Percentiles rank a stretch among this genome's conserved stretches.
These are phyloP conservation scores for Oemleria cerasiformis DNA, from an alignment of 306 rosid genomes.

Conservation along the genomic window DNA sequence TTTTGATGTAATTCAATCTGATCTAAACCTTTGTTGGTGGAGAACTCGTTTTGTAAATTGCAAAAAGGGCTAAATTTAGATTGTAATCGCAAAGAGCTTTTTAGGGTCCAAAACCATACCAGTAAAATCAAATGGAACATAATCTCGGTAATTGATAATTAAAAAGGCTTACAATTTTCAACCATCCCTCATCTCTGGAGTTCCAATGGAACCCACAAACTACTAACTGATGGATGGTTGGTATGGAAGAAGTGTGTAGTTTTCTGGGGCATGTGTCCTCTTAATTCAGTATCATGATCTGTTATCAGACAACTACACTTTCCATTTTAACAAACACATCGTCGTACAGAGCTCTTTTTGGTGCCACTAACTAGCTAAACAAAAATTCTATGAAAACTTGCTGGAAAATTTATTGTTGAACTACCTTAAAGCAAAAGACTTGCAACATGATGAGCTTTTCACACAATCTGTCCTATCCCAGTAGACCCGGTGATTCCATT, in stretches of 20 bases:
- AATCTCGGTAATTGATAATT: background rate
- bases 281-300: background rate
- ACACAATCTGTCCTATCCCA: slow-evolving; percentile 3
- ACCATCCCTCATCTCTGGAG: slow-evolving; percentile 3
- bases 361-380: slow-evolving; percentile 30
- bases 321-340: slow-evolving; percentile 9
- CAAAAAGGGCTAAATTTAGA: background rate
- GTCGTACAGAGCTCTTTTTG: slow-evolving; percentile 14
- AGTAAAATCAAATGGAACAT: background rate
- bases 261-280: background rate
- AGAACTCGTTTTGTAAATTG: no score
- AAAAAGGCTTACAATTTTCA: background rate
- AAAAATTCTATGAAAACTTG: slow-evolving; percentile 29
- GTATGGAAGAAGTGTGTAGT: background rate
- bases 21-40: no score
- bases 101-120: background rate
- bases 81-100: background rate
- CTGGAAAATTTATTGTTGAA: slow-evolving; percentile 8
- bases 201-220: slow-evolving; percentile 3
- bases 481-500: slow-evolving; percentile 13
- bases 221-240: background rate
- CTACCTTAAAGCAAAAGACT: slow-evolving; percentile 18
- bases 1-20: no score
- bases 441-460: slow-evolving; percentile 22
- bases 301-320: slow-evolving; percentile 8